Percentiles rank a stretch among this genome's conserved stretches.
These are phyloP conservation scores for Pichia thaimueangensis DNA, from an alignment of 805 yeast species.

Conservation along the genomic window DNA sequence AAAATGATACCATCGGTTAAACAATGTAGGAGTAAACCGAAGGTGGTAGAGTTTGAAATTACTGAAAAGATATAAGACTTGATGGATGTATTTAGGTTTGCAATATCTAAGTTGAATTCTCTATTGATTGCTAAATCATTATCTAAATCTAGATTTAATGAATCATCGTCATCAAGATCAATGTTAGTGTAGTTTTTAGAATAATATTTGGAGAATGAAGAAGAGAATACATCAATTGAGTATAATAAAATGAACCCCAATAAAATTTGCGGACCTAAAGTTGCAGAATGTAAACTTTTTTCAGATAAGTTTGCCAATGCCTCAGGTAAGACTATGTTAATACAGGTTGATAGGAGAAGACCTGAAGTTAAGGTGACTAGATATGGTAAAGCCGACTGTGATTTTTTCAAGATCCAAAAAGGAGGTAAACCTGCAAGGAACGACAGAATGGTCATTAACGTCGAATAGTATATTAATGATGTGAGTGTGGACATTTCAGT, in stretches of 20 bases:
- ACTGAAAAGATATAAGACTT: conserved; percentile 22
- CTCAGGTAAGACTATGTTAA: conserved; percentile 13
- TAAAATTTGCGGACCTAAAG: conserved; percentile 8
- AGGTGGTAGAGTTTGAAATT: conserved; percentile 40
- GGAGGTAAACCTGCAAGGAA: conserved; percentile 12
- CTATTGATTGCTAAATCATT: neutral
- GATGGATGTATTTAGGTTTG: neutral
- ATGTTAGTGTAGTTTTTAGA: no score
- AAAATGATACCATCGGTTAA: conserved; percentile 68
- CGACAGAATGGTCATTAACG: conserved; percentile 7
- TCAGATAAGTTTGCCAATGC: conserved; percentile 6
- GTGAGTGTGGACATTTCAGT: neutral
- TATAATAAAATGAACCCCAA: conserved; percentile 12
- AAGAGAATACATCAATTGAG: conserved; percentile 7
- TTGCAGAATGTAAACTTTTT: neutral
- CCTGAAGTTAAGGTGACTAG: conserved; percentile 12
- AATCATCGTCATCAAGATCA: neutral
- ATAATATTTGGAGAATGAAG: neutral
- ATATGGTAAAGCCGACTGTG: conserved; percentile 1
- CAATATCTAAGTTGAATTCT: neutral
- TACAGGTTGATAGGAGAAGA: conserved; percentile 11
- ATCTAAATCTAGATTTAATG: neutral
- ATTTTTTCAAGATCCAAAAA: conserved; percentile 6
- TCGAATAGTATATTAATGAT: conserved; percentile 2
- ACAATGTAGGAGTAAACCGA: conserved; percentile 63